phyloP scores from a whole-genome alignment of 2,329 filamentous ascomycete species.

The Neoarthrinium moseri region DNA sequence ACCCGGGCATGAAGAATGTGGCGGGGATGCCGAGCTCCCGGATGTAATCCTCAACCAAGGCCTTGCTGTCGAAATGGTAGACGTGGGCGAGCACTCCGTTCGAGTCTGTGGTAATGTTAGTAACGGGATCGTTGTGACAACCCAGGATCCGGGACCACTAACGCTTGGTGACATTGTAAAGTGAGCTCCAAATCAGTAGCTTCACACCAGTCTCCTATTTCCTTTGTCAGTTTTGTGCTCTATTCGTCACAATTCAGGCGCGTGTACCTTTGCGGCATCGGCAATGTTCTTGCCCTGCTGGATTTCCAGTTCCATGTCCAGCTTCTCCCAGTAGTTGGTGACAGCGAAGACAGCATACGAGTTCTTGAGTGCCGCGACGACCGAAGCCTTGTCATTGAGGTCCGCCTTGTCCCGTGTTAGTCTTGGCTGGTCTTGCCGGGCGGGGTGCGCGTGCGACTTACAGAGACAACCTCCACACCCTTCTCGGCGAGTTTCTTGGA shows the following conservation, averaged over 20 bases:
- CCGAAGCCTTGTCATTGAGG: constrained; percentile 41
- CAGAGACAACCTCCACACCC: constrained; percentile 49
- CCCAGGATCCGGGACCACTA: constrained; percentile 15
- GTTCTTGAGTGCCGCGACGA: constrained; percentile 42
- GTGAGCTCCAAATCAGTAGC: constrained; percentile 44
- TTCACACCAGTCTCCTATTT: constrained; percentile 36
- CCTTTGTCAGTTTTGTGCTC: constrained; percentile 5
- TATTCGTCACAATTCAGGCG: background rate
- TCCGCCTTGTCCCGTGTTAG: constrained; percentile 37
- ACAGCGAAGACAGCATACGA: constrained; percentile 50
- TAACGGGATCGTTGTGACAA: background rate
- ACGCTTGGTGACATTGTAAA: constrained; percentile 38
- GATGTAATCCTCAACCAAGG: constrained; percentile 6
- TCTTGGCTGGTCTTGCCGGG: too few species aligned
- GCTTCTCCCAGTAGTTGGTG: constrained; percentile 50
- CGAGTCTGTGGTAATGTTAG: constrained; percentile 27
- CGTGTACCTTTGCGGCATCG: constrained; percentile 40
- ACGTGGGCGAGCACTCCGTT: constrained; percentile 39
- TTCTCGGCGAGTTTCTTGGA: constrained; percentile 41
- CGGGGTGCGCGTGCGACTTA: constrained; percentile 20
- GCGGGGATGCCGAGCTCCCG: constrained; percentile 36
- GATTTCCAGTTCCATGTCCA: constrained; percentile 37
- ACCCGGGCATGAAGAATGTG: constrained; percentile 47
- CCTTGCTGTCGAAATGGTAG: constrained; percentile 29
- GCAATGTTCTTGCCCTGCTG: constrained; percentile 47